Conservation (phyloP, 495 filamentous ascomycete species). For the Penicillium macrosclerotiorum region DNA sequence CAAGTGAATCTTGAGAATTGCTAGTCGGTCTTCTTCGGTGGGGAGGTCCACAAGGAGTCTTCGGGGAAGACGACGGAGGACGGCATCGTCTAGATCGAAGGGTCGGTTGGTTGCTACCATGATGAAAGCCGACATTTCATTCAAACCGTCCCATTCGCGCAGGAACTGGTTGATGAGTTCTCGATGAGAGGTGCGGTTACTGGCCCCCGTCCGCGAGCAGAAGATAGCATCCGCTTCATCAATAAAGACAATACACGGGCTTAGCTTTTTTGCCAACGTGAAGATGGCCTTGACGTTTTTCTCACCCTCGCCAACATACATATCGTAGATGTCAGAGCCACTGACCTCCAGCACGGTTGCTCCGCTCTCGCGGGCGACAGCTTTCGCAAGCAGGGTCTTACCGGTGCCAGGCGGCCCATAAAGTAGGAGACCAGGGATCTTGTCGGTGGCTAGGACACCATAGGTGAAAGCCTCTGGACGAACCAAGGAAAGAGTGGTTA, state of each 20-base stretch:
- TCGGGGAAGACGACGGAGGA: conserved; percentile 77
- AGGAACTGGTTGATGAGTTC: conserved; percentile 98
- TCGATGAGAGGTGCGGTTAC: conserved; percentile 64
- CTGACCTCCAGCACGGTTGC: conserved; percentile 77
- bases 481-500: conserved; percentile 83
- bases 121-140: conserved; percentile 82
- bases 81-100: conserved; percentile 93
- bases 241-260: conserved; percentile 94
- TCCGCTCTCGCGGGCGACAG: conserved; percentile 90
- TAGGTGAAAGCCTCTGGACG: conserved; percentile 95
- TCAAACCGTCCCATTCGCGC: conserved; percentile 97
- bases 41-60: conserved; percentile 87
- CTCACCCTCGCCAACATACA: conserved; percentile 93
- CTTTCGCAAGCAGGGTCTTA: conserved; percentile 93
- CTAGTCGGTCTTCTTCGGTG: conserved; percentile 67
- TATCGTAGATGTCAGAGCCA: conserved; percentile 84
- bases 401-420: conserved; percentile 96
- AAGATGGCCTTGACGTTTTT: conserved; percentile 97
- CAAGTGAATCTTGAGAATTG: conserved; percentile 83
- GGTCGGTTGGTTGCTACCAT: conserved; percentile 99
- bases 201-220: conserved; percentile 60
- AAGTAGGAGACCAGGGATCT: conserved; percentile 83
- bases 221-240: conserved; percentile 96
- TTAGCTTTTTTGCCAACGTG: conserved; percentile 82
- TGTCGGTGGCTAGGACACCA: conserved; percentile 87